Evolutionary conservation across 495 filamentous ascomycete genomes (phyloP).

Genomic region (Penicillium daleae): DNA sequence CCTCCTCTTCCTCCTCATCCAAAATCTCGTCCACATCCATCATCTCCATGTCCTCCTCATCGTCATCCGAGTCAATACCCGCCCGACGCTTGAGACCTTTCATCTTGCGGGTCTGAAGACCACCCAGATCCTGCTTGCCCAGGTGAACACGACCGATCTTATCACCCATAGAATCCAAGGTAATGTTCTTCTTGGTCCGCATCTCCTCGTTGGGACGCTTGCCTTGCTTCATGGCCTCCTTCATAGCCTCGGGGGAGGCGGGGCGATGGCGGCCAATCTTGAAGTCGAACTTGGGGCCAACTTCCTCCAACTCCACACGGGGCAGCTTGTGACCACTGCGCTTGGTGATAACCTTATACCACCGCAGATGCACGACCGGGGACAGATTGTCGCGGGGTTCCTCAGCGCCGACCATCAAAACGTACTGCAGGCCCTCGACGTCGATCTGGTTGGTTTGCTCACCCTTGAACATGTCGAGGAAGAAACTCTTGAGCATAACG

Average conservation of each 20-base stretch:
- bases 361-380: slow-evolving; percentile 78
- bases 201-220: slow-evolving; percentile 60
- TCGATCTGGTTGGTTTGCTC: slow-evolving; percentile 76
- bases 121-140: slow-evolving; percentile 83
- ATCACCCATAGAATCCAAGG: slow-evolving; percentile 88
- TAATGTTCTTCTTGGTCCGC: slow-evolving; percentile 92
- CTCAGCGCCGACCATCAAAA: slow-evolving; percentile 77
- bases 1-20: slow-evolving; percentile 48
- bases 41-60: slow-evolving; percentile 35
- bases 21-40: slow-evolving; percentile 50
- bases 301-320: slow-evolving; percentile 90
- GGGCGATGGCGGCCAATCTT: slow-evolving; percentile 78
- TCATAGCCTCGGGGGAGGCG: slow-evolving; percentile 74
- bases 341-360: slow-evolving; percentile 83
- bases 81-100: slow-evolving; percentile 89
- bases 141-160: slow-evolving; percentile 94
- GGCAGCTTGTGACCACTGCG: slow-evolving; percentile 84
- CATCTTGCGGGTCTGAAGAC: slow-evolving; percentile 97
- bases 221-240: slow-evolving; percentile 87
- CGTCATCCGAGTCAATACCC: slow-evolving; percentile 53
- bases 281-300: slow-evolving; percentile 95
- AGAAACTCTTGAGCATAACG: slow-evolving; percentile 81
- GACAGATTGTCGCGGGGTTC: slow-evolving; percentile 68
- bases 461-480: slow-evolving; percentile 89
- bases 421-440: slow-evolving; percentile 90